Percentiles rank a stretch among this genome's conserved stretches.
Evolutionary conservation across 1,139 yeast species (phyloP).

Genomic region (Candida neerlandica): DNA sequence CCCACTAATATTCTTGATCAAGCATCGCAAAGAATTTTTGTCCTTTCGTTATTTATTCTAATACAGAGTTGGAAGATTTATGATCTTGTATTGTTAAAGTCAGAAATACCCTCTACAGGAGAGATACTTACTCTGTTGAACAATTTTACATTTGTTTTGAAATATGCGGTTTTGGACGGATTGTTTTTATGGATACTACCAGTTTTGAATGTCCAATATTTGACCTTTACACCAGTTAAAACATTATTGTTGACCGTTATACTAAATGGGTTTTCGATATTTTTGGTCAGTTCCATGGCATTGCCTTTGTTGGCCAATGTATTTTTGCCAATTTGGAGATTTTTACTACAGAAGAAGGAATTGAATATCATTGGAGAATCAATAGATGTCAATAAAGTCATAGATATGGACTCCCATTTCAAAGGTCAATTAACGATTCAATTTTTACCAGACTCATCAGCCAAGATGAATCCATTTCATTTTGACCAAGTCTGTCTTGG

Average conservation of each 20-base stretch:
- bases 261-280: conserved; percentile 40
- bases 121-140: conserved; percentile 32
- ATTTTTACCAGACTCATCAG: conserved; percentile 90
- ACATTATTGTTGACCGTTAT: conserved; percentile 46
- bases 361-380: conserved; percentile 67
- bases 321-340: conserved; percentile 48
- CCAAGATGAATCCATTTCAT: conserved; percentile 75
- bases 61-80: conserved; percentile 83
- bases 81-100: conserved; percentile 56
- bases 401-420: conserved; percentile 73
- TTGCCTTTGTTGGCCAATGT: conserved; percentile 38
- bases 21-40: conserved; percentile 78
- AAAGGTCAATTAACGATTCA: conserved; percentile 85
- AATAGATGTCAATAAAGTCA: conserved; percentile 41
- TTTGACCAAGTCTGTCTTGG: conserved; percentile 63
- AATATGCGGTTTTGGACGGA: conserved; percentile 75
- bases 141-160: conserved; percentile 62
- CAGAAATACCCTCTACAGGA: conserved; percentile 24
- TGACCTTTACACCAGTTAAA: conserved; percentile 58
- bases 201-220: conserved; percentile 70
- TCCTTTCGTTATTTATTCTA: conserved; percentile 64
- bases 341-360: conserved; percentile 54
- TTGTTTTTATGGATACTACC: conserved; percentile 71
- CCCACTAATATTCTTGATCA: conserved; percentile 64
- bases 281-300: conserved; percentile 44